A percentile compares a stretch with the other conserved stretches of the same genome.
Evolutionary conservation across 2,329 filamentous ascomycete genomes (phyloP).

Genomic region (Neoarthrinium moseri): DNA sequence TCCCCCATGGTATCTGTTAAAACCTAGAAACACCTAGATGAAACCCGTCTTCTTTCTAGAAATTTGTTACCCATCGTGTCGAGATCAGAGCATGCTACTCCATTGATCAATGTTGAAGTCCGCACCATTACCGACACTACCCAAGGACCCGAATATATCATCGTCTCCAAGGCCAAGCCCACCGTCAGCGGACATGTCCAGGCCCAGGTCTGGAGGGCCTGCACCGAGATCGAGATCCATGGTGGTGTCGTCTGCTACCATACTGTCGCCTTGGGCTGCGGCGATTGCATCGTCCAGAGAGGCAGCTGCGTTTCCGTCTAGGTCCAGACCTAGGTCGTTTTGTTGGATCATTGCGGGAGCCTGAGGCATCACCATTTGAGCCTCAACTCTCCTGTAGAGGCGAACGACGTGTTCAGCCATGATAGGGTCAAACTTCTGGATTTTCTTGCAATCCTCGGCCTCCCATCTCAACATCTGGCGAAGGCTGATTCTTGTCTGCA

Average conservation of each 20-base stretch:
- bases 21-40: too few species aligned
- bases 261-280: conserved; percentile 36
- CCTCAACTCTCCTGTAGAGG: conserved; percentile 63
- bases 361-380: conserved; percentile 51
- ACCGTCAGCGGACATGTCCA: conserved; percentile 40
- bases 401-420: conserved; percentile 63
- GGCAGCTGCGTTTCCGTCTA: conserved; percentile 36
- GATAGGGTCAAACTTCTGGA: conserved; percentile 54
- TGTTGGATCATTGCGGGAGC: conserved; percentile 41
- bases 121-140: conserved; percentile 17
- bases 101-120: conserved; percentile 29
- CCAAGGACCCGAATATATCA: conserved; percentile 41
- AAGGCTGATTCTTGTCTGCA: conserved; percentile 53
- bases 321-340: conserved; percentile 37
- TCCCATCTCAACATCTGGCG: conserved; percentile 59
- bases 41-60: too few species aligned
- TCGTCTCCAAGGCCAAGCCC: conserved; percentile 38
- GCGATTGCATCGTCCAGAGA: conserved; percentile 41
- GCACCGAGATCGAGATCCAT: conserved; percentile 42
- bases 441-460: conserved; percentile 55
- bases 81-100: conserved; percentile 19
- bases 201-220: conserved; percentile 18
- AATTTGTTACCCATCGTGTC: too few species aligned
- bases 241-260: conserved; percentile 34
- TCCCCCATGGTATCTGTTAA: too few species aligned